phyloP scores from a whole-genome alignment of 352 stramenopile species.

The Plasmopara muralis region DNA sequence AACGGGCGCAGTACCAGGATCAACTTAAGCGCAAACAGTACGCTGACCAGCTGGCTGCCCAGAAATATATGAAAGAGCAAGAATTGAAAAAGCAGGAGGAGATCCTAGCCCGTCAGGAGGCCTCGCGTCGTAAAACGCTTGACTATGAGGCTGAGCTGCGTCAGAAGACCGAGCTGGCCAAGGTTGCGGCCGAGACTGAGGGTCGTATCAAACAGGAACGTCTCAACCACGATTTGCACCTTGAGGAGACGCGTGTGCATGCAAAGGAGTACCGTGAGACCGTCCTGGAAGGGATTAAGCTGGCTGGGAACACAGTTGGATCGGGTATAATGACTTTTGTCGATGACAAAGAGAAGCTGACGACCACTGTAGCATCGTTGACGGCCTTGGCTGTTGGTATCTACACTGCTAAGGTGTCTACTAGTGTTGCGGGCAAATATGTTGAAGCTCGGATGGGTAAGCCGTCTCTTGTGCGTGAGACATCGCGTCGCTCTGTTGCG shows the following conservation, averaged over 20 bases:
- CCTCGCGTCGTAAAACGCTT: constrained; percentile 94
- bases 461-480: constrained; percentile 97
- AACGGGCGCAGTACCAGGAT: constrained; percentile 96
- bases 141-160: constrained; percentile 96
- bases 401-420: constrained; percentile 93
- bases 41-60: constrained; percentile 93
- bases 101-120: constrained; percentile 93
- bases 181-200: constrained; percentile 94
- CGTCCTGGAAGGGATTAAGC: constrained; percentile 93
- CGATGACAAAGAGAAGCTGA: constrained; percentile 93
- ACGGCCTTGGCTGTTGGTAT: constrained; percentile 93
- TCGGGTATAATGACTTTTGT: constrained; percentile 92
- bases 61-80: constrained; percentile 95
- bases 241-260: constrained; percentile 93
- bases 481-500: constrained; percentile 80
- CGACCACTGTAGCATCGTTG: constrained; percentile 91
- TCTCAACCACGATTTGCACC: constrained; percentile 97
- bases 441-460: constrained; percentile 94
- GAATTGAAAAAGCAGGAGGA: constrained; percentile 98
- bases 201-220: constrained; percentile 95
- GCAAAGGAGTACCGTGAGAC: constrained; percentile 89
- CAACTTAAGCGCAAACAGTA: constrained; percentile 98
- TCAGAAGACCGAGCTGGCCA: constrained; percentile 92
- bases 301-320: constrained; percentile 92
- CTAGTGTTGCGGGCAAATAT: constrained; percentile 92